These are phyloP conservation scores for Rhynchosporium secalis DNA, from an alignment of 2,329 filamentous ascomycete genomes.

Conservation along the genomic window DNA sequence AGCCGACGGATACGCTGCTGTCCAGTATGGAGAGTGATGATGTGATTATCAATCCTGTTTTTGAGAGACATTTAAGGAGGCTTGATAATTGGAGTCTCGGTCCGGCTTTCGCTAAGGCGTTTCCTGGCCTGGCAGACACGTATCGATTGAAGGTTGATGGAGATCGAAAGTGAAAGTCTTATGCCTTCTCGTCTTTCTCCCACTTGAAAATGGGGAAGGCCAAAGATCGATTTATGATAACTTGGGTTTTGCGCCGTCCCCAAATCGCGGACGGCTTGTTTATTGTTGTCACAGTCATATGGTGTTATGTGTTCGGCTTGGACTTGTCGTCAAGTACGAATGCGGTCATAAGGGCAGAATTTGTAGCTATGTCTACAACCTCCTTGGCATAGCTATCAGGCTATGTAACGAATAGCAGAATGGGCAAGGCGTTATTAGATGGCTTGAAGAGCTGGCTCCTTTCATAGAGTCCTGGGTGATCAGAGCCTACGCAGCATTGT, in stretches of 20 bases:
- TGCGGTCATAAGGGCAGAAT: too few relatives aligned
- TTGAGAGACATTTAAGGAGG: conserved; percentile 75
- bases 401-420: background rate
- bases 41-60: conserved; percentile 80
- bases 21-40: conserved; percentile 58
- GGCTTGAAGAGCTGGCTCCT: background rate
- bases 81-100: conserved; percentile 83
- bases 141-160: conserved; percentile 39
- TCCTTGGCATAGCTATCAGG: conserved; percentile 1
- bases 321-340: too few relatives aligned
- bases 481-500: too few relatives aligned
- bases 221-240: too few relatives aligned
- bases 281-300: too few relatives aligned
- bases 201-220: too few relatives aligned
- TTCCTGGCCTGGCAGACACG: conserved; percentile 56
- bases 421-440: conserved; percentile 12
- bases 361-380: too few relatives aligned
- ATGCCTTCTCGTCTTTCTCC: background rate
- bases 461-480: too few relatives aligned
- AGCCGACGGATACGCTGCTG: conserved; percentile 68
- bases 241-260: too few relatives aligned
- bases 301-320: too few relatives aligned
- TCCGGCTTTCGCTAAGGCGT: conserved; percentile 62
- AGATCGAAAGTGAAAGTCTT: conserved; percentile 26
- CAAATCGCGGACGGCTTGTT: too few relatives aligned